phyloP scores from a whole-genome alignment of 148 eudicot genomes.

The Polygonum aviculare region DNA sequence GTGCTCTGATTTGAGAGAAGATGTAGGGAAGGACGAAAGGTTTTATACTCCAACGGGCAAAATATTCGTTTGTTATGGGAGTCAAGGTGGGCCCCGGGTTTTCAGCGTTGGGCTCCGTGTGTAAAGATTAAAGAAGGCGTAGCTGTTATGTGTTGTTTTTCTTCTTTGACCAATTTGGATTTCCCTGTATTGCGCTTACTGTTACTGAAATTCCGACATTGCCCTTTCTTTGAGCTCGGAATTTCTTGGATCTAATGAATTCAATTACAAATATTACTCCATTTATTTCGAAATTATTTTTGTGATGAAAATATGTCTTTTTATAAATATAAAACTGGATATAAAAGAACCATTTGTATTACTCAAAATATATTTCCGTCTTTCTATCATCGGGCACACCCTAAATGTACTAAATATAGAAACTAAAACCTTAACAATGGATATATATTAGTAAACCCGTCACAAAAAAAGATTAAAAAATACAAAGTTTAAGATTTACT shows the following conservation, averaged over 20 bases:
- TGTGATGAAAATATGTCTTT: too few species aligned
- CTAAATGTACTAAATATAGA: too few species aligned
- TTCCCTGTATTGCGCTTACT: not conserved
- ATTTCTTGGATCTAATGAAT: not conserved
- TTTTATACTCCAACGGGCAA: not conserved
- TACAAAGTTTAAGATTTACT: too few species aligned
- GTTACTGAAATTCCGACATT: not conserved
- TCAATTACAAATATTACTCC: too few species aligned
- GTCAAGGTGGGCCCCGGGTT: conserved; percentile 1
- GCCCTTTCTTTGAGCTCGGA: not conserved
- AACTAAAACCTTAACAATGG: too few species aligned
- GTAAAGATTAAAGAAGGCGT: conserved; percentile 3
- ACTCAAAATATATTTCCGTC: too few species aligned
- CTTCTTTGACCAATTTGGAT: conserved; percentile 7
- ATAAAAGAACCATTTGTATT: too few species aligned
- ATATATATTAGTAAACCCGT: too few species aligned
- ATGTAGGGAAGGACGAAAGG: not conserved
- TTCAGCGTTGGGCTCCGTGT: conserved; percentile 6
- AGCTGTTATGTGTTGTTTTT: conserved; percentile 6
- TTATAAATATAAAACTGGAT: too few species aligned
- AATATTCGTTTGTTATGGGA: not conserved
- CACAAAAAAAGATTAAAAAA: too few species aligned
- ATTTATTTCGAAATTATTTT: too few species aligned
- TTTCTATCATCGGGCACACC: too few species aligned
- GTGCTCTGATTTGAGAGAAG: not conserved